Percentiles rank a stretch among this genome's conserved stretches.
Evolutionary conservation across 352 stramenopile genomes (phyloP).

Genomic region (Phytophthora ohioensis): DNA sequence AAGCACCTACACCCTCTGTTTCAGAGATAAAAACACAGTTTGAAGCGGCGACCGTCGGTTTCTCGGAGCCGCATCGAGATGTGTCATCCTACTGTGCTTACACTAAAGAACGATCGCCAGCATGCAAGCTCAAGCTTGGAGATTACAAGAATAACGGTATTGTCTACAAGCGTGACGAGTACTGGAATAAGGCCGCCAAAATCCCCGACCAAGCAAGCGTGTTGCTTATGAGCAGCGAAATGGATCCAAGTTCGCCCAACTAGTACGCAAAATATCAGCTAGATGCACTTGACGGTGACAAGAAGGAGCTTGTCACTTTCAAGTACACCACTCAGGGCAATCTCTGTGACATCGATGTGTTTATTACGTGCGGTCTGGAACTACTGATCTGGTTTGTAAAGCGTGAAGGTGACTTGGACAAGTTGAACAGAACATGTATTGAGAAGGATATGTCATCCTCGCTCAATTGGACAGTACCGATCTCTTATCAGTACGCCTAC

Average conservation of each 20-base stretch:
- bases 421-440: neutral
- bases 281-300: neutral
- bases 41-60: neutral
- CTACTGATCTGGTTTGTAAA: neutral
- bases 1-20: conserved; percentile 26
- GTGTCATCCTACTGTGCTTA: neutral
- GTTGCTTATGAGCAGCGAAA: neutral
- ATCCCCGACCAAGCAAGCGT: neutral
- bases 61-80: fast-evolving
- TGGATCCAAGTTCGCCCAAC: neutral
- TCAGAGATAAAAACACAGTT: neutral
- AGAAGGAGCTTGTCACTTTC: neutral
- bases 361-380: neutral
- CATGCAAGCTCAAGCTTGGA: neutral
- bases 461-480: neutral
- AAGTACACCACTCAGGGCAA: neutral
- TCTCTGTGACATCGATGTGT: neutral
- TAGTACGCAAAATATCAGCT: neutral
- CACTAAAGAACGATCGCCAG: neutral
- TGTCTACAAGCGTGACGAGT: neutral
- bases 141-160: neutral
- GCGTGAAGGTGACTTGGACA: neutral
- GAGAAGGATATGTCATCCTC: neutral
- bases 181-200: neutral
- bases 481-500: neutral